Conservation (phyloP, 2,329 filamentous ascomycete species). For the Stagonosporopsis tanaceti region DNA sequence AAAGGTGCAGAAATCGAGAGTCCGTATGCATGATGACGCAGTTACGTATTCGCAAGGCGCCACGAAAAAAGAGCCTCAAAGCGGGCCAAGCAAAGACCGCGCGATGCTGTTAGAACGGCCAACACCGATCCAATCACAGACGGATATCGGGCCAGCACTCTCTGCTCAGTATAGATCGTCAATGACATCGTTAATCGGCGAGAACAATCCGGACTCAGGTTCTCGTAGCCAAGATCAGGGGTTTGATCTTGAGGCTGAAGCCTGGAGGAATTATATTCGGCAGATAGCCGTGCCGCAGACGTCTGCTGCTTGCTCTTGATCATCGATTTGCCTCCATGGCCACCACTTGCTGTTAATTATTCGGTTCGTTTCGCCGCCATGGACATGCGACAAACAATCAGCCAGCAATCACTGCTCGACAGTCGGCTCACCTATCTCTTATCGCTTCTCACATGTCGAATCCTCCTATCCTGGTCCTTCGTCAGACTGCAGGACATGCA, state of each 20-base stretch:
- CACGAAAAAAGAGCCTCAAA: constrained; percentile 25
- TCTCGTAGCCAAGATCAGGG: constrained; percentile 18
- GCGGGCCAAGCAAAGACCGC: constrained; percentile 9
- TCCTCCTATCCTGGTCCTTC: constrained; percentile 6
- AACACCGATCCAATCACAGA: constrained; percentile 7
- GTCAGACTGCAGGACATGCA: constrained; percentile 23
- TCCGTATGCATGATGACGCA: constrained; percentile 37
- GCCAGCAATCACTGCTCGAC: not conserved
- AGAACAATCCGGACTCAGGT: constrained; percentile 17
- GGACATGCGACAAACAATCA: not conserved
- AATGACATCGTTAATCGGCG: constrained; percentile 15
- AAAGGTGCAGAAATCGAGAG: constrained; percentile 30
- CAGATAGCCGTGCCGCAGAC: constrained; percentile 4
- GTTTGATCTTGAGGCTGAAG: constrained; percentile 19
- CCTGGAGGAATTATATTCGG: constrained; percentile 17
- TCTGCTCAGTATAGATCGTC: constrained; percentile 14
- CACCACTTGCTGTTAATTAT: not conserved
- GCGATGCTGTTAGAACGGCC: constrained; percentile 6
- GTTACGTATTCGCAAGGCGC: constrained; percentile 21
- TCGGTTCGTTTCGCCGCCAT: not conserved
- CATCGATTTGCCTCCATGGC: not conserved
- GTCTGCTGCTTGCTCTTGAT: not conserved
- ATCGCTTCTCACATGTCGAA: constrained; percentile 29
- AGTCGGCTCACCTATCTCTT: constrained; percentile 13
- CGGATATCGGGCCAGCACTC: not conserved